Percentiles rank a stretch among this genome's conserved stretches.
These are phyloP conservation scores for Pecoramyces ruminantium DNA, from an alignment of 192 early-diverging fungal genomes.

Conservation along the genomic window DNA sequence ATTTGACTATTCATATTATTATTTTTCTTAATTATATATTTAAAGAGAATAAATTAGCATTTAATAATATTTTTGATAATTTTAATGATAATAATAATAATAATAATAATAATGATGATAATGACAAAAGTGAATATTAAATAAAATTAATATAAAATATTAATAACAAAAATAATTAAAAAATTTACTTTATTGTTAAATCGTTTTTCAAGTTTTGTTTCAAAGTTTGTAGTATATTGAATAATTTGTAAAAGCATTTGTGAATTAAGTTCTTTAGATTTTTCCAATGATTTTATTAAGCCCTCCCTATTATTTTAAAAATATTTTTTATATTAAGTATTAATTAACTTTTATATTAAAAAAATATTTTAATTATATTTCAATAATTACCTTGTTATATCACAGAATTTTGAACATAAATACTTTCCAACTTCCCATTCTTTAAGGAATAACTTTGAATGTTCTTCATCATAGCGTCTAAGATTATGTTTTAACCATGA, in stretches of 20 bases:
- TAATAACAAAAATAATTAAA: background rate
- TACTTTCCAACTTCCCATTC: conserved; percentile 57
- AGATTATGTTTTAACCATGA: conserved; percentile 84
- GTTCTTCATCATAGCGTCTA: conserved; percentile 77
- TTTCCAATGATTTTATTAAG: conserved; percentile 44
- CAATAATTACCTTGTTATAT: conserved; percentile 53
- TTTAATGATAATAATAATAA: too few species aligned
- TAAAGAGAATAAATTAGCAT: too few species aligned
- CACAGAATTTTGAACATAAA: conserved; percentile 61
- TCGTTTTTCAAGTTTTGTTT: conserved; percentile 41
- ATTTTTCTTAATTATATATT: background rate
- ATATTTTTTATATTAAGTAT: conserved; percentile 5
- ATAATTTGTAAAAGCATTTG: conserved; percentile 11
- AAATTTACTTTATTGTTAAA: conserved; percentile 23
- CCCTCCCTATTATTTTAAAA: conserved; percentile 26
- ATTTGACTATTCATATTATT: background rate
- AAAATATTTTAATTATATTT: background rate
- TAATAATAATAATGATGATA: too few species aligned
- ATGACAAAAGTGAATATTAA: too few species aligned
- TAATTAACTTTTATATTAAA: conserved; percentile 1
- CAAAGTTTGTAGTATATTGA: conserved; percentile 77
- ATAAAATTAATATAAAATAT: too few species aligned
- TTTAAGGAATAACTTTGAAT: conserved; percentile 61
- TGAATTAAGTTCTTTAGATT: conserved; percentile 1
- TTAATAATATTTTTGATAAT: too few species aligned